Base-by-base conservation (phyloP, 495 filamentous ascomycete species). In the Aspergillus heteromorphus region DNA sequence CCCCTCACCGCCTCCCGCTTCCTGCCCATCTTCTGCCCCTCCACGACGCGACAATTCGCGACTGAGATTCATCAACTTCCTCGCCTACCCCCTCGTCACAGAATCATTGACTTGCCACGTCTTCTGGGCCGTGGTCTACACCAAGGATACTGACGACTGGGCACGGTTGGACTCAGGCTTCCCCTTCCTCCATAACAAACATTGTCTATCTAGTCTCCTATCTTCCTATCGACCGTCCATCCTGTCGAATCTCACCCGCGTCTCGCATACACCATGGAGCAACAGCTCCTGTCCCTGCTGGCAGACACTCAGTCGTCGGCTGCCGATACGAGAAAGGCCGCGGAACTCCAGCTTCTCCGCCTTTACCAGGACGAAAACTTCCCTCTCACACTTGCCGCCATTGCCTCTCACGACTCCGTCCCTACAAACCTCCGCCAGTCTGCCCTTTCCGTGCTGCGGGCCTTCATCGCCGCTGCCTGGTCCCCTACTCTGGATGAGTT, bases 391-490 rank as follows among this genome's bases (percentile, higher is more conserved):
- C 83, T 97, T 25, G 77, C 85, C 54, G 83, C 89, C 50, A 88
- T 97, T 60, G 92, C 85, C 48, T 77, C 79, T 31, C 87, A 95
- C 69, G 69, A 80, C 7, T 80, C 83, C 41, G 77, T 91, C 43
- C 78, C 86, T 7, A 70, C 85, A 50, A 79, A 87, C 43, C 79
- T 93, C 48, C 86, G 93, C 54, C 93, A 96, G 71, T 78, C 89
- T 18, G 87, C 93, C 27, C 74, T 97, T 36, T 79, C 89, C 16
- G 74, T 80, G n/a, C 80, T 98, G 25, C 87, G 90, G 57, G 83
- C 80, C 36, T 90, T 92, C 68, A 87, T 97, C 51, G 77, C 87
- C 65, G 79, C 80, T 47, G 83, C 85, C 60, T 98, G 93, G 93
- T 84, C 82, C 17, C 70, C 80, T 16, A 67, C 70, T 25, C 74